Evolutionary conservation across 495 filamentous ascomycete species (phyloP).

Genomic region (Aspergillus asperescens): DNA sequence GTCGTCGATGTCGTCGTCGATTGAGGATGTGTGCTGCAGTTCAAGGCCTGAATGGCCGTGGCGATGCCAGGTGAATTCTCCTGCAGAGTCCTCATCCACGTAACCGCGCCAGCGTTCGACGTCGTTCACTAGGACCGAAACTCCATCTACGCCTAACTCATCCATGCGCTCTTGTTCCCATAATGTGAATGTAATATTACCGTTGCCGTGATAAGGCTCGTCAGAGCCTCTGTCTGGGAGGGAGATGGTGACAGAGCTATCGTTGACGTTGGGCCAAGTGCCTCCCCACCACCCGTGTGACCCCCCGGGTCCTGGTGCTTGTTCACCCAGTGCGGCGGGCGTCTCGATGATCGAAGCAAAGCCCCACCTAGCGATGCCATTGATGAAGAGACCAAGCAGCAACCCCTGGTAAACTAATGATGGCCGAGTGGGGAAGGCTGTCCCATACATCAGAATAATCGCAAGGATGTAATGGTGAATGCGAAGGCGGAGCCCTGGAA

Average conservation of each 20-base stretch:
- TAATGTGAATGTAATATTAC: slow-evolving; percentile 56
- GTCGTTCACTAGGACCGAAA: slow-evolving; percentile 89
- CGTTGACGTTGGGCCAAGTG: slow-evolving; percentile 58
- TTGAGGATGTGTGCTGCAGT: slow-evolving; percentile 24
- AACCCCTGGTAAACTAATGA: slow-evolving; percentile 79
- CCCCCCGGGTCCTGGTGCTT: slow-evolving; percentile 29
- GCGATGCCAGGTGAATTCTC: slow-evolving; percentile 45
- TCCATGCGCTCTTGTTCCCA: slow-evolving; percentile 40
- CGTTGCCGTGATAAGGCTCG: slow-evolving; percentile 35
- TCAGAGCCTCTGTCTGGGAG: slow-evolving; percentile 29
- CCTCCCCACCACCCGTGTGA: slow-evolving; percentile 54
- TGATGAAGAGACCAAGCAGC: slow-evolving; percentile 85
- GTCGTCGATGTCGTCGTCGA: slow-evolving; percentile 9
- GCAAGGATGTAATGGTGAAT: slow-evolving; percentile 96
- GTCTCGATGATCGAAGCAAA: slow-evolving; percentile 91
- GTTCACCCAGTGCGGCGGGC: slow-evolving; percentile 53
- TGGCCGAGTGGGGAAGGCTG: slow-evolving; percentile 73
- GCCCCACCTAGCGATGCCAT: slow-evolving; percentile 89
- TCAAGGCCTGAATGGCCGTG: slow-evolving; percentile 42
- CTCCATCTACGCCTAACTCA: slow-evolving; percentile 72
- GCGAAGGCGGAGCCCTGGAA: slow-evolving; percentile 79
- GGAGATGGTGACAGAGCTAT: slow-evolving; percentile 47
- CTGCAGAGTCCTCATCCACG: slow-evolving; percentile 40
- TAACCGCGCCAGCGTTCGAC: slow-evolving; percentile 77
- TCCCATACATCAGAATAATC: slow-evolving; percentile 76